Base-by-base conservation (phyloP, 345 rosid species). In the Sisymbrium irio region DNA sequence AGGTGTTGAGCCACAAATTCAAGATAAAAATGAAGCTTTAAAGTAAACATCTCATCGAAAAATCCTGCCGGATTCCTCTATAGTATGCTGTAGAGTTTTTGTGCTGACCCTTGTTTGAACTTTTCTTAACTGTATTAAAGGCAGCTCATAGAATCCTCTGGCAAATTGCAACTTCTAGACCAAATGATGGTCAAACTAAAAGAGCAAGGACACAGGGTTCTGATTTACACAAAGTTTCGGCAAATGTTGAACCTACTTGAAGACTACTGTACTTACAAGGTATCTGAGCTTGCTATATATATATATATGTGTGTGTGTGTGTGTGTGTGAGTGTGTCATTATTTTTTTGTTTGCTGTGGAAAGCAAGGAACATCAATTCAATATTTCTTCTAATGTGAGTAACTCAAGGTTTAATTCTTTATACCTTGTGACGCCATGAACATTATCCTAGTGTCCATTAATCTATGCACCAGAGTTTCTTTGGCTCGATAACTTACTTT, bases 151-250 rank as follows among this genome's bases (percentile, higher is more conserved):
- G 96, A 88, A 72, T 69, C 96, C 20, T 90, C 92, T 56, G 98
- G 96, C 22, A 93, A 93, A 76, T 39, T 93, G 85, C 93, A 84
- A 75, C 71, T 93, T 60, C 73, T 93, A 77, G 92, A 90, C 81
- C 90, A 93, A 74, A 82, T 93, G 98, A 88, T 90, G 98, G 87
- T 93, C 79, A 93, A 82, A 73, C 89, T 93, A 40, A 93, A 73
- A 77, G 97, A 87, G 75, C 96, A 90, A 76, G 98, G 98, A 22
- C 97, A 90, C 69, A 85, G 97, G 83, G 97, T 93, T 77, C 98
- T 93, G 40, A 81, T 93, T 62, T 93, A 93, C 81, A 55, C 96
- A 2, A 97, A 93, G 65, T 93, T 93, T 79, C 96, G 84, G 80
- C 93, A 82, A 78, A 88, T 87, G 90, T 84, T 93, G 33, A 92